These are phyloP conservation scores for Crataegus laevigata DNA, from an alignment of 306 rosid genomes.

Conservation along the genomic window DNA sequence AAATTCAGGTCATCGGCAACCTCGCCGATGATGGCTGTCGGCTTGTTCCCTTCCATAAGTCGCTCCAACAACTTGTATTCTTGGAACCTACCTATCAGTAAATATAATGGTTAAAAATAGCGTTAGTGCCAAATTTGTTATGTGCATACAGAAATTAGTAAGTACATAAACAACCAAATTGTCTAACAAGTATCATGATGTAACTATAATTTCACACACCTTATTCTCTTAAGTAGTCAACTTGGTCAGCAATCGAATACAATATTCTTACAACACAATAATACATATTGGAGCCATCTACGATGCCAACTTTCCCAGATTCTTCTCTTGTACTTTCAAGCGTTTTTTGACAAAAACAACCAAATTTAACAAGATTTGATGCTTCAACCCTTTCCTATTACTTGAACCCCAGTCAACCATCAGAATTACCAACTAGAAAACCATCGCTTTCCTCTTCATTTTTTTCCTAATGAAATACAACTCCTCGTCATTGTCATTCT, in stretches of 20 bases:
- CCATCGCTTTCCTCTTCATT: not conserved
- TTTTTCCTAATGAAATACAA: not conserved
- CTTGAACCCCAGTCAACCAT: not conserved
- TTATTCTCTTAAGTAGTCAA: not conserved
- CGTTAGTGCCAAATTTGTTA: not conserved
- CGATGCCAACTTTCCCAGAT: not conserved
- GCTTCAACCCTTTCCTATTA: not conserved
- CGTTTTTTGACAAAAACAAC: not conserved
- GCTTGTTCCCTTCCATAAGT: constrained; percentile 82
- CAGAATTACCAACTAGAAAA: not conserved
- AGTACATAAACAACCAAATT: not conserved
- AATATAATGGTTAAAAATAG: not conserved
- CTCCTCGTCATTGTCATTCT: not conserved
- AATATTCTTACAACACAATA: not conserved
- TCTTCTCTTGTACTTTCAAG: not conserved
- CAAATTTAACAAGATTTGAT: not conserved
- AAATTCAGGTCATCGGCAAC: constrained; percentile 87
- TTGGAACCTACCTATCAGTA: constrained; percentile 63
- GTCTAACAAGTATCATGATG: not conserved
- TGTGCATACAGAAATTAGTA: not conserved
- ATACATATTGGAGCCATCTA: not conserved
- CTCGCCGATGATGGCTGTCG: constrained; percentile 83
- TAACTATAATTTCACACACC: not conserved
- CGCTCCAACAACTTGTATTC: constrained; percentile 70
- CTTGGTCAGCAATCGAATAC: not conserved